Evolutionary conservation across 306 rosid species (phyloP), one percentile per base, ranked within the genome.

Genomic region (Citrullus mucosospermus): DNA sequence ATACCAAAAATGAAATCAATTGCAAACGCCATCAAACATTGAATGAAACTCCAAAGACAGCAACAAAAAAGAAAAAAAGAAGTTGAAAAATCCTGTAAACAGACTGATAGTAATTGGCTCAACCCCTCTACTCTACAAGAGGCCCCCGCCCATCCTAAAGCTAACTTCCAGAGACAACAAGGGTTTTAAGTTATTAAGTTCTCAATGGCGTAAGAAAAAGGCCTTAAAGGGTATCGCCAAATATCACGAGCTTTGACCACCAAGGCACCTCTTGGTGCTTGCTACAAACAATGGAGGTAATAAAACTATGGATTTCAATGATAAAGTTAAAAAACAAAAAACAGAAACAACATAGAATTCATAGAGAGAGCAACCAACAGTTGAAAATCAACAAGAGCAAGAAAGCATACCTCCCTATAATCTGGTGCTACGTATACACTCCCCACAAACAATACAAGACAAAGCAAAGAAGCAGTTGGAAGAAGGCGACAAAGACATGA

Each of bases 401-500:
- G 56, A 70, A 53, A 51, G 17, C 16, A 68, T 84, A 91, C 98
- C 91, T 91, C 87, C 66, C 78, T 89, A 85, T 81, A 81, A 54
- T 78, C 59, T 55, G 91, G 82, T 25, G 87, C 68, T 65, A 80
- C 44, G 57, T 66, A 38, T 63, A 85, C 82, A 82, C 25, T 82
- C 20, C 83, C 76, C 78, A 92, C 46, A 59, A 92, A 76, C 54
- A 86, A 36, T 22, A 77, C 56, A 51, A 89, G 61, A 77, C 63
- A 85, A 20, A 89, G 72, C 78, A 95, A 85, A 70, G 77, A 78
- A 44, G 86, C 84, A 74, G 84, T 86, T 22, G 96, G 92, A 48
- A 92, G 54, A 56, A 91, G 5, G 80, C 74, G 80, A 80, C 89
- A 88, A 62, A 83, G 50, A 63, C 81, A 81, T 12, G 90, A 85